Evolutionary conservation across 176 grass and related monocot species (phyloP), one percentile per base, ranked within the genome.

Genomic region (Alopecurus myosuroides): DNA sequence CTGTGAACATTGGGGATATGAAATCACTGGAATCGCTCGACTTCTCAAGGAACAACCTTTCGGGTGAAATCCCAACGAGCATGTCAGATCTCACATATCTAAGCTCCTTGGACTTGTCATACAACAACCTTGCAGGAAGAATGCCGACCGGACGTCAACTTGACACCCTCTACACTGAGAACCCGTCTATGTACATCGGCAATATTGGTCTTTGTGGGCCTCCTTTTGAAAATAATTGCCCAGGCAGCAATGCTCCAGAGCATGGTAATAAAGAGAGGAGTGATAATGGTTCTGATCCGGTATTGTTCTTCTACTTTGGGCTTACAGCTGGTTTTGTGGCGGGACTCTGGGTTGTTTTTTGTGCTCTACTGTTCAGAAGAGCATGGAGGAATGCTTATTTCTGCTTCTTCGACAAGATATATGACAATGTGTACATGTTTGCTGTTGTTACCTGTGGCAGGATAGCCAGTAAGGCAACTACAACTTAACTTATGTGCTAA

Each of bases 1-100:
- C 55, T 23, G 0, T 4, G 9, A 57, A 48, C 0, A 91, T 91
- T 64, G 86, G 88, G 13, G 4, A 1, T 2, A 66, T 94, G 46
- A 7, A 12, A 3, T 88, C 65, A 31, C 29, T 94, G 51, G 88
- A 88, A 35, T 94, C 92, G 22, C 72, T n/a, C n/a, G n/a, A n/a
- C n/a, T n/a, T n/a, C n/a, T n/a, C n/a, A n/a, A n/a, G n/a, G n/a
- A n/a, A n/a, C n/a, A n/a, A n/a, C n/a, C n/a, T n/a, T n/a, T n/a
- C n/a, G n/a, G n/a, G n/a, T n/a, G n/a, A n/a, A n/a, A n/a, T n/a
- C n/a, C n/a, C n/a, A n/a, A n/a, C n/a, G n/a, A n/a, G n/a, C n/a
- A n/a, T n/a, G n/a, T n/a, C n/a, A n/a, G n/a, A n/a, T n/a, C n/a
- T n/a, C n/a, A n/a, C n/a, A n/a, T n/a, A n/a, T n/a, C n/a, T n/a